Percentiles rank a stretch among this genome's conserved stretches.
Conservation (phyloP, 495 filamentous ascomycete genomes). For the Corynascus novoguineensis region DNA sequence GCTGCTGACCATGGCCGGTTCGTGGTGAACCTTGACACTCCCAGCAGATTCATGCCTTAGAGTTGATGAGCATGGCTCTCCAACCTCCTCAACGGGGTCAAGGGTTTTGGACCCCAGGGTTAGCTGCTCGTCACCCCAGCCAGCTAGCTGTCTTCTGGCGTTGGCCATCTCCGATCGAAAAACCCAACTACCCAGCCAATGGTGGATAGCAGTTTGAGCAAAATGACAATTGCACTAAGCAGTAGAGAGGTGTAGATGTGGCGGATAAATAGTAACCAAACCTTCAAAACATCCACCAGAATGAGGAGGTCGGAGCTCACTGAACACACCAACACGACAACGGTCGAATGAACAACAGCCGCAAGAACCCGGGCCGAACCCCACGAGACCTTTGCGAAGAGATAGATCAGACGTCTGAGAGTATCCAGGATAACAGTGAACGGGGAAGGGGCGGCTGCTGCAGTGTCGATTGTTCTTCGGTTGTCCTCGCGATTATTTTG, state of each 20-base stretch:
- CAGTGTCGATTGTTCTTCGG: too few species aligned
- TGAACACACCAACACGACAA: neutral
- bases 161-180: neutral
- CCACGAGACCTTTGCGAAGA: neutral
- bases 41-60: too few species aligned
- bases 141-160: neutral
- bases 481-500: too few species aligned
- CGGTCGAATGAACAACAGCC: neutral
- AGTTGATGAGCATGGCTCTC: too few species aligned
- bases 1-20: conserved; percentile 18
- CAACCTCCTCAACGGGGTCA: neutral
- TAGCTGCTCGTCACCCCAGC: neutral
- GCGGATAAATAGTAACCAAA: neutral
- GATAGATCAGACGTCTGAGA: neutral
- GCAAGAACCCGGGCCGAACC: neutral
- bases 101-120: neutral
- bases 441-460: neutral
- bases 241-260: neutral
- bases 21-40: neutral
- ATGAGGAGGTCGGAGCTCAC: conserved; percentile 1
- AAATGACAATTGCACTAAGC: neutral
- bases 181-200: neutral
- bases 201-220: neutral
- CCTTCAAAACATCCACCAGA: neutral
- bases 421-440: neutral